Conservation (phyloP, 352 stramenopile species). For the Sclerospora graminicola region DNA sequence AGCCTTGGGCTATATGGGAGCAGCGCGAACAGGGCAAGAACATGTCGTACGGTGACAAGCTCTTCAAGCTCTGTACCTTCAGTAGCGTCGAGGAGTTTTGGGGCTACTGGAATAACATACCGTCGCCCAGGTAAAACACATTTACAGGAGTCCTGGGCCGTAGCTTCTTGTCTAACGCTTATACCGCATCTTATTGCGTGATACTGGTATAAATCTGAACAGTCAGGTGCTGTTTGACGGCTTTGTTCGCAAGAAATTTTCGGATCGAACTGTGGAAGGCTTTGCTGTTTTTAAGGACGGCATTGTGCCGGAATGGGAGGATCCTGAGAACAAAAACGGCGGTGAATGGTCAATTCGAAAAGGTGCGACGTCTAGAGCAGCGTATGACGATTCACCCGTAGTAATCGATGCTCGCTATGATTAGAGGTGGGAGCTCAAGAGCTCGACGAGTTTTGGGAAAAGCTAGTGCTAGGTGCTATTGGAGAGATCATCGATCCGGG, state of each 20-base stretch:
- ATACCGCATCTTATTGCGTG: neutral
- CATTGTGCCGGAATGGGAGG: constrained; percentile 86
- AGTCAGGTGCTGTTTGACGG: constrained; percentile 77
- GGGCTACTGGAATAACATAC: constrained; percentile 88
- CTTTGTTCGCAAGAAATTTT: constrained; percentile 85
- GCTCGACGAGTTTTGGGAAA: constrained; percentile 85
- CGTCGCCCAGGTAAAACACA: constrained; percentile 57
- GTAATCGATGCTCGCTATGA: neutral
- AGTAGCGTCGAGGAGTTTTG: constrained; percentile 85
- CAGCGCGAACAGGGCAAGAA: constrained; percentile 67
- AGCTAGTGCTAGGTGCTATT: constrained; percentile 84
- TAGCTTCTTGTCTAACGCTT: neutral
- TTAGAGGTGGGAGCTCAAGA: constrained; percentile 61
- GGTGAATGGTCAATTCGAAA: constrained; percentile 82
- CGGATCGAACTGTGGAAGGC: constrained; percentile 88
- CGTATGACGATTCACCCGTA: no score
- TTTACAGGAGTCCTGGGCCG: neutral
- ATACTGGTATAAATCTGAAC: neutral
- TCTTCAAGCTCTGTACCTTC: constrained; percentile 84
- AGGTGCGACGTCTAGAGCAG: constrained; percentile 30
- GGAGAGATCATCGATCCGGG: constrained; percentile 80
- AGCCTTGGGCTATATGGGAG: constrained; percentile 82
- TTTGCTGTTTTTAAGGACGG: constrained; percentile 89
- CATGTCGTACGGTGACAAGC: constrained; percentile 78
- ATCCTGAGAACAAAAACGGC: constrained; percentile 81